Base-by-base conservation (phyloP, 2,329 filamentous ascomycete genomes). In the Epichloe typhina region DNA sequence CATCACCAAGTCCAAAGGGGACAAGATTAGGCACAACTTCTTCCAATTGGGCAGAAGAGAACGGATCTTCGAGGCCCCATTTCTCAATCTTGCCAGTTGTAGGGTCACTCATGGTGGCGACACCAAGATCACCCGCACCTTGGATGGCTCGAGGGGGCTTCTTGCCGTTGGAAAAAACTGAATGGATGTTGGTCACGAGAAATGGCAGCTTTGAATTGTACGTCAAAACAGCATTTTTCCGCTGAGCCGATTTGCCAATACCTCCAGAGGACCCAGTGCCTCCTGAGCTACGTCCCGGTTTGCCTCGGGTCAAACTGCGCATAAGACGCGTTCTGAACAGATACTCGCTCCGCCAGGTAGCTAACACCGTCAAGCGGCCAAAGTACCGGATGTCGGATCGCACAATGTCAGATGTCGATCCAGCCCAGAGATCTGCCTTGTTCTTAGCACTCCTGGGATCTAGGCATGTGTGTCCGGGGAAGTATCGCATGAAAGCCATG, bases 291-390 rank as follows among this genome's bases (percentile, higher is more conserved):
- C 83, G 76, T 58, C 76, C 69, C 52, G 91, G 88, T 62, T 90
- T 95, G 47, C 91, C 93, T 53, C 88, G 82, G 45, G 77, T 78
- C 52, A 97, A 72, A 54, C 87, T 93, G 43, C 89, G 80, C 49
- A 97, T 71, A 48, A 97, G 76, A 45, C 88, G 80, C 2, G 89
- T 96, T 45, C 93, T 79, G 51, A 95, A 70, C 46, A 97, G 84
- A 61, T 97, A 98, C 66, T 98, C 93, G 66, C 88, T 96, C 58
- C 91, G 80, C 91, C 93, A 97, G 8, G 90, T 93, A n/a, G 89
- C 86, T 54, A 90, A 70, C 3, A 82, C 76, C 9, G 87, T 94
- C 50, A 98, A 75, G 42, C 90, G 82, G 15, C 86, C 80, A 61
- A 97, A 98, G 56, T 81, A 79, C 43, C 89, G 85, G 58, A 80